A percentile compares a stretch with the other conserved stretches of the same genome.
These are phyloP conservation scores for Zanthoxylum bungeanum DNA, from an alignment of 345 rosid species.

Conservation along the genomic window DNA sequence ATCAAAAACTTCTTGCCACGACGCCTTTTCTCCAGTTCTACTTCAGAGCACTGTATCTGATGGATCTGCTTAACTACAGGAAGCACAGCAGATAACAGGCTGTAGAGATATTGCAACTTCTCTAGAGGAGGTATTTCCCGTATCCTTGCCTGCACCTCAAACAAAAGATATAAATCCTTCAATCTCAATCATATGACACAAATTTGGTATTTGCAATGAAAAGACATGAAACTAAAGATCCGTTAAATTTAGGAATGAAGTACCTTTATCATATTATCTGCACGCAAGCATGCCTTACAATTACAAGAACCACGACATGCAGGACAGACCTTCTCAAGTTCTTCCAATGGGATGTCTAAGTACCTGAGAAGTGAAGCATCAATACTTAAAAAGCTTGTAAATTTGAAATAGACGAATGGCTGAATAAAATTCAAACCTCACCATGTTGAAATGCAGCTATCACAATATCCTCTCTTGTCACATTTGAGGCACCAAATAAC, in stretches of 20 bases:
- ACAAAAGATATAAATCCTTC: slow-evolving; percentile 15
- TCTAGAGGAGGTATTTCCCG: slow-evolving; percentile 76
- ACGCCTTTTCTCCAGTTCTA: slow-evolving; percentile 78
- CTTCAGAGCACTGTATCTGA: slow-evolving; percentile 74
- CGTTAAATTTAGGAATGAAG: slow-evolving; percentile 5
- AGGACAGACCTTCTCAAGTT: slow-evolving; percentile 86
- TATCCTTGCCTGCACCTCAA: slow-evolving; percentile 61
- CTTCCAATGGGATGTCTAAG: slow-evolving; percentile 60
- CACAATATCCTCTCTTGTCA: slow-evolving; percentile 86
- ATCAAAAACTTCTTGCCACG: slow-evolving; percentile 49
- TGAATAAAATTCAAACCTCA: slow-evolving; percentile 37
- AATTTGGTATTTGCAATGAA: too few species aligned
- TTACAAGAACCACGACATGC: slow-evolving; percentile 90
- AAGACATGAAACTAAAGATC: slow-evolving; percentile 3
- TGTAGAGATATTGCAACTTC: slow-evolving; percentile 75
- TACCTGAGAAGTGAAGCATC: slow-evolving; percentile 47
- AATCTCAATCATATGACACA: not conserved
- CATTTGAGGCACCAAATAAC: slow-evolving; percentile 79
- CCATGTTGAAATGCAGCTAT: slow-evolving; percentile 68
- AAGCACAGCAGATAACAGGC: slow-evolving; percentile 81
- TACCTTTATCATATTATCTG: slow-evolving; percentile 87
- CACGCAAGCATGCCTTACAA: slow-evolving; percentile 84
- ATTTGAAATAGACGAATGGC: not conserved
- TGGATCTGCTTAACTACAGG: slow-evolving; percentile 89
- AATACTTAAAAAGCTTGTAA: slow-evolving; percentile 11